Evolutionary conservation across 805 yeast genomes (phyloP).

Genomic region (Teunomyces kruisii): DNA sequence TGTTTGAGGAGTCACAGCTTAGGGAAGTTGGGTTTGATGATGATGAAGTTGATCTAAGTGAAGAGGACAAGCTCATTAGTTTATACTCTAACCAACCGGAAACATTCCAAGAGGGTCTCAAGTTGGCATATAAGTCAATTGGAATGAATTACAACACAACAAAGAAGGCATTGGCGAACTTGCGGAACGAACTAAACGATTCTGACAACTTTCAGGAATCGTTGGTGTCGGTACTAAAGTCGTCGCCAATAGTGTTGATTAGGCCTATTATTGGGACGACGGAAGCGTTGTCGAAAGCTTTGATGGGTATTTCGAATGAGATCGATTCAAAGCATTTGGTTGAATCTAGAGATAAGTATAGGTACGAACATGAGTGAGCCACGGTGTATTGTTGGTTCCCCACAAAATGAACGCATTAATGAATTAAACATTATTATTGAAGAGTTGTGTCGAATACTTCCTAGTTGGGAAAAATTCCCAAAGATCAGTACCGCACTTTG

Average conservation of each 20-base stretch:
- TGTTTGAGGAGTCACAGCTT: constrained; percentile 15
- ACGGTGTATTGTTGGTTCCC: neutral
- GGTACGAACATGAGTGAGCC: constrained; percentile 11
- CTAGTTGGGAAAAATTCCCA: too few relatives aligned
- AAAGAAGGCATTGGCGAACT: constrained; percentile 55
- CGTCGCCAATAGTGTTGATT: constrained; percentile 76
- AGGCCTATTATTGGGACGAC: constrained; percentile 92
- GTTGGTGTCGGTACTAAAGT: constrained; percentile 63
- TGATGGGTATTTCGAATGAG: constrained; percentile 81
- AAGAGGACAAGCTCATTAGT: constrained; percentile 48
- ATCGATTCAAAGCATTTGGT: constrained; percentile 63
- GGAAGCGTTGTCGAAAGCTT: constrained; percentile 79
- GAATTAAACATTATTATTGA: neutral
- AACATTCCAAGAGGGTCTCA: constrained; percentile 67
- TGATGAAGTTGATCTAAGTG: constrained; percentile 20
- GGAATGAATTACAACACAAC: constrained; percentile 70
- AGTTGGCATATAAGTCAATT: constrained; percentile 70
- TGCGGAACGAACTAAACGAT: constrained; percentile 63
- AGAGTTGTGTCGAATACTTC: too few relatives aligned
- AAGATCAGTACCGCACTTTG: too few relatives aligned
- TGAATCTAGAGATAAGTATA: constrained; percentile 68
- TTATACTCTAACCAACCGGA: constrained; percentile 84
- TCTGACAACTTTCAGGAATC: constrained; percentile 67
- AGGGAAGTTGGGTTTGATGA: constrained; percentile 25
- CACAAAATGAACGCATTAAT: neutral